Base-by-base conservation (phyloP, 495 filamentous ascomycete genomes). In the Podospora comata region DNA sequence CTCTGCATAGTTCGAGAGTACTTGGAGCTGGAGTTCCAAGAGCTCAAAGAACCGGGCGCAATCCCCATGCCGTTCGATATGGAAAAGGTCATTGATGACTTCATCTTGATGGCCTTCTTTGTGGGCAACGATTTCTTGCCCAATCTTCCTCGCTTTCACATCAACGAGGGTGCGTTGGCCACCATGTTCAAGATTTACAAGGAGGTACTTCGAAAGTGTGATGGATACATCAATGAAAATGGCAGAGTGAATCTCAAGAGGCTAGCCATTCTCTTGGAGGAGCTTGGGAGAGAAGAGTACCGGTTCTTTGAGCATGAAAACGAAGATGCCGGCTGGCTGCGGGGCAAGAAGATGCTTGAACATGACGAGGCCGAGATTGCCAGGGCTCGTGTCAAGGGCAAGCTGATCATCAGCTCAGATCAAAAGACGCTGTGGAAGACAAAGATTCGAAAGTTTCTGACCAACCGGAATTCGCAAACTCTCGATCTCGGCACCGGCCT, bases 81-180 rank as follows among this genome's bases (percentile, higher is more conserved):
- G 90, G 96, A 99, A 78, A 88, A 90, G 68, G 87, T 98, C 70
- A 97, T 99, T 79, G 96, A 99, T 73, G 95, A 99, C 82, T 98
- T 99, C 79, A 98, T 99, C 75, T 86, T 99, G 56, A 96, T 99
- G 92, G 94, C 93, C 34, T 99, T 99, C 82, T 99, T 99, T 75
- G 93, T 99, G 76, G 96, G 96, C 76, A 99, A 99, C 78, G 96
- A 99, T 80, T 99, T 99, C 80, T 85, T 99, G 73, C 96, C 96
- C 4, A 97, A 98, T 79, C 82, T 99, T 63, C 96, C 96, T 2
- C 92, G 96, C 70, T 81, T 99, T 68, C 96, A 98, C 80, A 99
- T 99, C 79, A 99, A 99, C 79, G 96, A 98, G 77, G 96, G 96
- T 44, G 96, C 96, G 13, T 81, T 98, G 74, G 90, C 93, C 20